Base-by-base conservation (phyloP, 148 eudicot species). In the Cornus controversa region DNA sequence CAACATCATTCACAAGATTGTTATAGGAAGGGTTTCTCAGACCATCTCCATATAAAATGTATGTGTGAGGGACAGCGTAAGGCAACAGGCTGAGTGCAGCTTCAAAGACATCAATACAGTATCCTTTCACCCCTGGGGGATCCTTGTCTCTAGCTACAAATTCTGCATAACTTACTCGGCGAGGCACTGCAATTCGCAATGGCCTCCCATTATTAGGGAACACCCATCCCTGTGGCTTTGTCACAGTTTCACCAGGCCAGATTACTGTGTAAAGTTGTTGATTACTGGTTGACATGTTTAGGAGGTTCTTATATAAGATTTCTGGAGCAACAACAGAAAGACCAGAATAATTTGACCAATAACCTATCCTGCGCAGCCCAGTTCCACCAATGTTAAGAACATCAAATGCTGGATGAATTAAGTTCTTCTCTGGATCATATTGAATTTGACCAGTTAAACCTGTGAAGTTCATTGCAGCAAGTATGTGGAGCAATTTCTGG, bases 31-130 rank as follows among this genome's bases (percentile, higher is more conserved):
- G 97, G 74, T 92, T 91, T 79, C 88, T 86, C n/a, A 23, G 11
- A 27, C 95, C 98, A 84, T 94, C 87, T 28, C 98, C 98, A 70
- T 83, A 85, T 54, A 92, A 68, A 6, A 86, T 75, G 78, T 92
- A 94, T 23, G 70, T 76, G 71, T 86, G 93, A 62, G 95, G 97
- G 62, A 94, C 97, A 29, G 98, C 81, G 66, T 94, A 94, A 85
- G 97, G 92, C 81, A 94, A 87, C 78, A 94, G 73, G 24, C 76
- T 81, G 37, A 91, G 73, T 8, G 98, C 98, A 65, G 97, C 97
- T 85, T 94, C 98, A 86, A 94, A 94, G 45, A 94, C 92, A 76
- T 94, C 98, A 66, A 92, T 87, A 85, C 98, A 91, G 74, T 81
- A 94, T 81, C 98, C 98, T 75, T 83, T 82, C 64, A 86, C 97